phyloP scores from a whole-genome alignment of 805 yeast species.

The Nakazawaea wickerhamii region DNA sequence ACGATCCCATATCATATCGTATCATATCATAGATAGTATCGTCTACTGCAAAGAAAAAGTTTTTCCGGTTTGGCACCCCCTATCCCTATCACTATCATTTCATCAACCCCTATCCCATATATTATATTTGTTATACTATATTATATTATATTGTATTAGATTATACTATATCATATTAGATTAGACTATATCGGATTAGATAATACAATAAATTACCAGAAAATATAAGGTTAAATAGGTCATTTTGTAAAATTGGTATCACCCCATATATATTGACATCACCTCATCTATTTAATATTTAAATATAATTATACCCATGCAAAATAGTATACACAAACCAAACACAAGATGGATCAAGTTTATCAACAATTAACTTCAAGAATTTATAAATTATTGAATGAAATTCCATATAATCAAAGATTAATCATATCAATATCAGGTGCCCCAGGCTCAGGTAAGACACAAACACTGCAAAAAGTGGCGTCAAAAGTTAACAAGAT shows the following conservation, averaged over 20 bases:
- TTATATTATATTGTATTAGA: too few relatives aligned
- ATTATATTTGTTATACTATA: neutral
- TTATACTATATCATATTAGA: too few relatives aligned
- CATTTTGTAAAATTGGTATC: too few relatives aligned
- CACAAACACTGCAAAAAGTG: constrained; percentile 26
- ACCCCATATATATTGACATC: neutral
- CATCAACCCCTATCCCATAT: neutral
- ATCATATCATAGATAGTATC: neutral
- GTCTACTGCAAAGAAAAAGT: neutral
- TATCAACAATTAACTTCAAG: constrained; percentile 9
- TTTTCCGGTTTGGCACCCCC: neutral
- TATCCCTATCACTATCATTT: too few relatives aligned
- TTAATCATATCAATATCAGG: constrained; percentile 34
- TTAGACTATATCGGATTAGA: too few relatives aligned
- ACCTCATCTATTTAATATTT: neutral
- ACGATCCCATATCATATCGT: too few relatives aligned
- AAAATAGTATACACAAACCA: neutral
- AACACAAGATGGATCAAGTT: constrained; percentile 8
- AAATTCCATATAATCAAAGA: constrained; percentile 15
- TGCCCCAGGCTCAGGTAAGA: constrained; percentile 40
- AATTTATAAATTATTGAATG: constrained; percentile 8
- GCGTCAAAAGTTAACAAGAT: constrained; percentile 10
- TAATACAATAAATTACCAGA: too few relatives aligned
- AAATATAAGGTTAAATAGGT: too few relatives aligned
- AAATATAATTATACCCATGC: neutral